Evolutionary conservation across 1,139 yeast genomes (phyloP).

Genomic region (Saccharomycopsis hybrid): DNA sequence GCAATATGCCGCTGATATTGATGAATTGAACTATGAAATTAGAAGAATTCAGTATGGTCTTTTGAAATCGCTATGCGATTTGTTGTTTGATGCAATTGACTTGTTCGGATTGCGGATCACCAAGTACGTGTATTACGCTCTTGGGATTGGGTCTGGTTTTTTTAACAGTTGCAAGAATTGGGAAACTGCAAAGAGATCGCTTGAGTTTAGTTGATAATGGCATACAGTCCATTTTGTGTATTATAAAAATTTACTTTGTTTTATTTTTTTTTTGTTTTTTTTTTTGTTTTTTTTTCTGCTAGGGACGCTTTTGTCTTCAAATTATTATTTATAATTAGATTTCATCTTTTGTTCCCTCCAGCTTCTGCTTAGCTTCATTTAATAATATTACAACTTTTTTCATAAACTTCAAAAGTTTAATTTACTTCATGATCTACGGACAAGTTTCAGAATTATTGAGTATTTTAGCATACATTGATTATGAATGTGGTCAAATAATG

Average conservation of each 20-base stretch:
- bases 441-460: too few species aligned
- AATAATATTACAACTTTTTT: too few species aligned
- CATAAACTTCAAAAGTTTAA: too few species aligned
- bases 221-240: not conserved
- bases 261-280: not conserved
- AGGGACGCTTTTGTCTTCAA: too few species aligned
- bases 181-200: slow-evolving; percentile 4
- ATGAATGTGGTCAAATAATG: too few species aligned
- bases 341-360: too few species aligned
- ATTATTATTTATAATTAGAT: too few species aligned
- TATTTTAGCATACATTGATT: too few species aligned
- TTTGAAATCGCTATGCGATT: slow-evolving; percentile 35
- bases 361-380: too few species aligned
- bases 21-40: slow-evolving; percentile 30
- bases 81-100: slow-evolving; percentile 38
- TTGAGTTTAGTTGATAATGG: not conserved
- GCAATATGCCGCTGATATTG: slow-evolving; percentile 25
- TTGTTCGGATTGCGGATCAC: slow-evolving; percentile 32
- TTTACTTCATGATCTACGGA: too few species aligned
- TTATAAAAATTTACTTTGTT: not conserved
- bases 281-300: too few species aligned
- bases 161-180: slow-evolving; percentile 14
- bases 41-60: slow-evolving; percentile 32
- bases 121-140: slow-evolving; percentile 27
- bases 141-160: slow-evolving; percentile 18